These are phyloP conservation scores for Penicillium turbatum DNA, from an alignment of 495 filamentous ascomycete species.

Conservation along the genomic window DNA sequence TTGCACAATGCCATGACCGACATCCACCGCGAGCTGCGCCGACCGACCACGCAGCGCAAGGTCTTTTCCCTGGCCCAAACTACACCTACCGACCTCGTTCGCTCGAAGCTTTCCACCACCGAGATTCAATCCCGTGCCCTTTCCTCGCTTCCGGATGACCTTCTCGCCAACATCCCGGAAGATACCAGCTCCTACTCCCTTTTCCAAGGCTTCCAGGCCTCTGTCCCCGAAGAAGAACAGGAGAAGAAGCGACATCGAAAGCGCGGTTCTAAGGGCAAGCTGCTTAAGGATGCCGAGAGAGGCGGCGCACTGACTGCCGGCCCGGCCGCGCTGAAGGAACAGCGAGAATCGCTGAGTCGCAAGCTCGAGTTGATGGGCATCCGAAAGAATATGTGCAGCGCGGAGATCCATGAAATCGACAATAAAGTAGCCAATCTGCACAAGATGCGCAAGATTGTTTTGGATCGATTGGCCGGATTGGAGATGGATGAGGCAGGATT, in stretches of 20 bases:
- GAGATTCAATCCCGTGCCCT: conserved; percentile 96
- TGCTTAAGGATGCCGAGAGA: conserved; percentile 59
- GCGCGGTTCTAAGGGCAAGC: conserved; percentile 64
- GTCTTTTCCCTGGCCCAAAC: conserved; percentile 87
- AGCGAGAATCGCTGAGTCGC: conserved; percentile 70
- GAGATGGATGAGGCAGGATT: conserved; percentile 89
- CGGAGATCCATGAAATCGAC: conserved; percentile 94
- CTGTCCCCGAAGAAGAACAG: conserved; percentile 67
- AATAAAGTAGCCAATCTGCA: conserved; percentile 93
- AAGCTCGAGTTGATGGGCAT: conserved; percentile 86
- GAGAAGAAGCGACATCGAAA: conserved; percentile 67
- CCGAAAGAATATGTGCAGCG: conserved; percentile 95
- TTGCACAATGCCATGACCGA: conserved; percentile 87
- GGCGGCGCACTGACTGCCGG: conserved; percentile 55
- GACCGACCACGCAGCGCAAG: conserved; percentile 77
- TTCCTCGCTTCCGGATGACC: conserved; percentile 83
- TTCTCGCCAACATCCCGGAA: conserved; percentile 83
- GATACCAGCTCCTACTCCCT: conserved; percentile 80
- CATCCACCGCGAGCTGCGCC: conserved; percentile 79
- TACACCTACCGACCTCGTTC: conserved; percentile 84
- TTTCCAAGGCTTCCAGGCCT: conserved; percentile 94
- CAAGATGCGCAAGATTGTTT: conserved; percentile 87
- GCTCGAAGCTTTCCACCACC: conserved; percentile 81
- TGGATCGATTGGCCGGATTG: conserved; percentile 83
- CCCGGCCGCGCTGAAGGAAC: conserved; percentile 67